Evolutionary conservation across 1,284 basidiomycete species (phyloP).

Genomic region (Irpex sp.): DNA sequence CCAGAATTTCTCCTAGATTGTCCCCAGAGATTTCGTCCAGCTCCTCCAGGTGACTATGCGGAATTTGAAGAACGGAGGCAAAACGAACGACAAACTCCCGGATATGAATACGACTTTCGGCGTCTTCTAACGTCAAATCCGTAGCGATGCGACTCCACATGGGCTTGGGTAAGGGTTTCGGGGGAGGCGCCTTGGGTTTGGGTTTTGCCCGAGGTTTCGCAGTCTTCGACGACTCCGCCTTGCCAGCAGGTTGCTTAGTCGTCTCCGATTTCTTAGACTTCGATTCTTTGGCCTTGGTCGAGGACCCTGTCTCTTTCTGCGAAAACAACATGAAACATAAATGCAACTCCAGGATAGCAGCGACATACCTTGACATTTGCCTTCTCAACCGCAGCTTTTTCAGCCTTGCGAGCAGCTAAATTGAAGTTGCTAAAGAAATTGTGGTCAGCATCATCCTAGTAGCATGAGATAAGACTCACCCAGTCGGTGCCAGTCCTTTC

Average conservation of each 20-base stretch:
- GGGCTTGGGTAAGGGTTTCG: constrained; percentile 27
- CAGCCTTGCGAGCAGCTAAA: constrained; percentile 30
- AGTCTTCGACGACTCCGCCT: constrained; percentile 18
- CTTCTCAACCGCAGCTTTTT: constrained; percentile 12
- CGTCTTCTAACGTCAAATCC: constrained; percentile 40
- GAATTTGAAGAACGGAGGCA: constrained; percentile 46
- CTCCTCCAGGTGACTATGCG: constrained; percentile 56
- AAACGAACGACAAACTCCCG: constrained; percentile 74
- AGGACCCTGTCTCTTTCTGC: neutral
- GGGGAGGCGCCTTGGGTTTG: constrained; percentile 20
- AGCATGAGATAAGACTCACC: constrained; percentile 35
- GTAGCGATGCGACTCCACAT: constrained; percentile 49
- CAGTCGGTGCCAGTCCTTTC: constrained; percentile 53
- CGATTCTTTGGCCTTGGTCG: constrained; percentile 3
- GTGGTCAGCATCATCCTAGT: neutral
- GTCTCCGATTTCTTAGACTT: neutral
- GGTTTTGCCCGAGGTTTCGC: constrained; percentile 17
- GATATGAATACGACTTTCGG: constrained; percentile 60
- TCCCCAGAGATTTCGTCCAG: constrained; percentile 54
- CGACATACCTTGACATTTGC: neutral
- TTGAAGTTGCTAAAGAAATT: constrained; percentile 8
- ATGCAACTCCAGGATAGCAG: neutral
- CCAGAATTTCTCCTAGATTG: constrained; percentile 18
- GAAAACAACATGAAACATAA: constrained; percentile 20
- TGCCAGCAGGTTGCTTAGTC: constrained; percentile 18